phyloP scores from a whole-genome alignment of 176 grass and related monocot species.

The Phyllostachys edulis region DNA sequence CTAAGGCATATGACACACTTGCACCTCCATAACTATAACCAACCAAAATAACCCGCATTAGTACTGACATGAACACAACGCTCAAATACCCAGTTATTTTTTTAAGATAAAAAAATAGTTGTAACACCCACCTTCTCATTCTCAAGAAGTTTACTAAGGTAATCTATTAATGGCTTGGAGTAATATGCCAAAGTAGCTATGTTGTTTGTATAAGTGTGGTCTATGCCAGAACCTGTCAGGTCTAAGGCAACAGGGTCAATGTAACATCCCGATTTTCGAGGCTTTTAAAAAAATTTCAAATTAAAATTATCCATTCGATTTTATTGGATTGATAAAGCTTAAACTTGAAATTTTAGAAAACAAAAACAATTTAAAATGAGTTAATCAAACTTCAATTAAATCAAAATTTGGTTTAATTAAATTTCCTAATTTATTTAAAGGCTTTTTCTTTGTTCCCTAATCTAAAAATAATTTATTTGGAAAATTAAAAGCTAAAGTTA shows the following conservation, averaged over 20 bases:
- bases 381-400: too few relatives aligned
- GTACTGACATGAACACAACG: neutral
- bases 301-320: too few relatives aligned
- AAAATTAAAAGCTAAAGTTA: too few relatives aligned
- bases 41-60: conserved; percentile 78
- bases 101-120: neutral
- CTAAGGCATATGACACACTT: conserved; percentile 69
- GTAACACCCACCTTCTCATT: conserved; percentile 44
- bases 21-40: conserved; percentile 96
- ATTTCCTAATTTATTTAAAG: too few relatives aligned
- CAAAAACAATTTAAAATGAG: too few relatives aligned
- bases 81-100: neutral
- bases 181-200: conserved; percentile 85
- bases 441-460: too few relatives aligned
- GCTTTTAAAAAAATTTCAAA: too few relatives aligned
- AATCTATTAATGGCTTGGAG: conserved; percentile 81
- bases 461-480: too few relatives aligned
- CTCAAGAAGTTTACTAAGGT: conserved; percentile 62
- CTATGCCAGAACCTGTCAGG: conserved; percentile 85
- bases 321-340: too few relatives aligned
- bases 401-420: too few relatives aligned
- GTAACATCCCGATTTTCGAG: too few relatives aligned
- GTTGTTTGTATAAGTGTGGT: conserved; percentile 71
- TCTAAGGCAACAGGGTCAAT: conserved; percentile 92
- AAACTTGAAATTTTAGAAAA: too few relatives aligned